phyloP scores from a whole-genome alignment of 2,329 filamentous ascomycete species.

The Colletotrichum endophyticum region DNA sequence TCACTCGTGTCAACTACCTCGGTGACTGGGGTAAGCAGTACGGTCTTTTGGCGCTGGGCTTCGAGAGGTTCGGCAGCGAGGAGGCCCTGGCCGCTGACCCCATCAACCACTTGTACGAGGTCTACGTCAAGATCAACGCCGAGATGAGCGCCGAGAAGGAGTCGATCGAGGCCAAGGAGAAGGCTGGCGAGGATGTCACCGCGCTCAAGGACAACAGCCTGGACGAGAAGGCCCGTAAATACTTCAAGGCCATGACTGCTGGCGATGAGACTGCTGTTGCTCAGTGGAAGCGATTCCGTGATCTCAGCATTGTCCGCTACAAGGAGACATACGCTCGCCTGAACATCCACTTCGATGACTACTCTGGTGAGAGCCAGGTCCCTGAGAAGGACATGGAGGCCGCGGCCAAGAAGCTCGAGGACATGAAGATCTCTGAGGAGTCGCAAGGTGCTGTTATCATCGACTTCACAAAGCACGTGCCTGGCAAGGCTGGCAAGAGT shows the following conservation, averaged over 20 bases:
- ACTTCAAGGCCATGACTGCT: constrained; percentile 76
- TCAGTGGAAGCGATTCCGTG: constrained; percentile 70
- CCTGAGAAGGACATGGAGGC: constrained; percentile 69
- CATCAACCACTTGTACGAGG: constrained; percentile 81
- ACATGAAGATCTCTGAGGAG: constrained; percentile 70
- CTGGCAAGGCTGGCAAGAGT: constrained; percentile 70
- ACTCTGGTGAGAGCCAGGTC: constrained; percentile 78
- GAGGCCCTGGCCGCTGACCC: constrained; percentile 73
- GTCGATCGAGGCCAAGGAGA: constrained; percentile 61
- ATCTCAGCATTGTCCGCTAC: constrained; percentile 71
- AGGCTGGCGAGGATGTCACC: constrained; percentile 54
- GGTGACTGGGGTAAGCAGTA: constrained; percentile 86
- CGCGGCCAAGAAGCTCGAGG: constrained; percentile 65
- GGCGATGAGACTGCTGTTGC: constrained; percentile 64
- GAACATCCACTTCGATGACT: constrained; percentile 75
- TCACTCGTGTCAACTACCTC: constrained; percentile 76
- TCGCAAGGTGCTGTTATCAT: constrained; percentile 76
- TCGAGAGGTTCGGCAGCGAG: constrained; percentile 76
- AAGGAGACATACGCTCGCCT: constrained; percentile 71
- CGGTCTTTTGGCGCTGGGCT: constrained; percentile 74
- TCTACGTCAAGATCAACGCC: constrained; percentile 79
- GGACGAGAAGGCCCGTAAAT: constrained; percentile 76
- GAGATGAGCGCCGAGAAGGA: constrained; percentile 73
- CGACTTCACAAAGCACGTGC: constrained; percentile 72
- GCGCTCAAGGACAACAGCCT: constrained; percentile 60